Conservation (phyloP, 306 rosid genomes). For the Vigna mungo region DNA sequence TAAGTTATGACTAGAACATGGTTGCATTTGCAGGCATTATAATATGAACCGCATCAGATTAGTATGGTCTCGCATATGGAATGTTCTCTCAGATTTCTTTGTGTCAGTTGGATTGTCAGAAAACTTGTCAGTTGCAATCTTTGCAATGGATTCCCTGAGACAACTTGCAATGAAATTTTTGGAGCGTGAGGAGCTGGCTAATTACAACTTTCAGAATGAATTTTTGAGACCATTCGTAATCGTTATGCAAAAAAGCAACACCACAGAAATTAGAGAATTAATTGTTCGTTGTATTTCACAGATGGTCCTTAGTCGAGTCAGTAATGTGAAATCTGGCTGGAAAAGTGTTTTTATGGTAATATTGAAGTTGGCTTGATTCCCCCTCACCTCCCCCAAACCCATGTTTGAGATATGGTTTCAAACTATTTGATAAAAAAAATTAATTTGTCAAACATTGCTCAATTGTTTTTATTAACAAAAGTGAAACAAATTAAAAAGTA, state of each 20-base stretch:
- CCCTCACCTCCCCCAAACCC: neutral
- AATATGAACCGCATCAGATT: conserved; percentile 98
- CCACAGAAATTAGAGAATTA: conserved; percentile 92
- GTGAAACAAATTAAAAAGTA: conserved; percentile 4
- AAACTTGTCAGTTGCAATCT: conserved; percentile 96
- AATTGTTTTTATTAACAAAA: conserved; percentile 19
- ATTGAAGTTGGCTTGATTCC: conserved; percentile 35
- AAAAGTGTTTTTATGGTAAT: conserved; percentile 97
- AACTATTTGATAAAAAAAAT: conserved; percentile 28
- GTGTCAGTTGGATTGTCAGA: conserved; percentile 97
- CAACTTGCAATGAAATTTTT: conserved; percentile 99
- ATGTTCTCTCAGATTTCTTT: conserved; percentile 95
- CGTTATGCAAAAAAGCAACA: conserved; percentile 91
- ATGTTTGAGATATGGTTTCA: conserved; percentile 21
- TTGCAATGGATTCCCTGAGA: conserved; percentile 97
- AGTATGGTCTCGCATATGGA: conserved; percentile 99
- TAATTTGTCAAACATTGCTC: conserved; percentile 30
- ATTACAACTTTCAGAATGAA: conserved; percentile 98
- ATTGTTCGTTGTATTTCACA: conserved; percentile 97
- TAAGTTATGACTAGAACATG: conserved; percentile 41
- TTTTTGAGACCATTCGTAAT: conserved; percentile 97
- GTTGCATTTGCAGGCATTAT: conserved; percentile 88
- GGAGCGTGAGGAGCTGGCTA: conserved; percentile 98
- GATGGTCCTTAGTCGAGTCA: conserved; percentile 99
- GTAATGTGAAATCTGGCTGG: conserved; percentile 99